phyloP scores from a whole-genome alignment of 805 yeast species.

The Jamesozyma rosinii region DNA sequence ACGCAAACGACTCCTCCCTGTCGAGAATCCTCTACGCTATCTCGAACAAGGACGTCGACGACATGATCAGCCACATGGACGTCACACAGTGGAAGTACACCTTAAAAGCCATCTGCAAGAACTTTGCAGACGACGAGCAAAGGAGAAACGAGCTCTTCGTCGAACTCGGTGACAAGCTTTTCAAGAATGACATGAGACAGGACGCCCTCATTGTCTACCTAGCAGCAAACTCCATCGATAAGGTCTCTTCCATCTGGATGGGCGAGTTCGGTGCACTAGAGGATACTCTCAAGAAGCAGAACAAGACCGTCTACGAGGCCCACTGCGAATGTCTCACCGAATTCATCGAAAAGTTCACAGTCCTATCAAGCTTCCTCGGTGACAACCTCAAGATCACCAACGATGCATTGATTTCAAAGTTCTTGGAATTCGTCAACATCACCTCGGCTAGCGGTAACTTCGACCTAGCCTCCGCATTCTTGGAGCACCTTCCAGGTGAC shows the following conservation, averaged over 20 bases:
- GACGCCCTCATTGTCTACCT: conserved; percentile 70
- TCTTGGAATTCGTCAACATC: conserved; percentile 72
- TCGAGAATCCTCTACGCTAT: conserved; percentile 68
- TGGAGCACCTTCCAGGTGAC: conserved; percentile 62
- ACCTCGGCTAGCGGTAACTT: conserved; percentile 77
- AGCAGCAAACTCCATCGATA: conserved; percentile 73
- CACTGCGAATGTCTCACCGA: conserved; percentile 72
- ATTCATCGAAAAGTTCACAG: conserved; percentile 75
- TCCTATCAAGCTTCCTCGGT: conserved; percentile 34
- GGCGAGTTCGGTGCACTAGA: conserved; percentile 52
- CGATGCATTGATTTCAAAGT: conserved; percentile 37
- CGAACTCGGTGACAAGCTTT: conserved; percentile 70
- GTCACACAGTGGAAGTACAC: conserved; percentile 76
- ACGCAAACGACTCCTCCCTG: conserved; percentile 40
- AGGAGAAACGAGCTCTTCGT: conserved; percentile 48
- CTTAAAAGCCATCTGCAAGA: conserved; percentile 56
- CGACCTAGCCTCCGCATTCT: conserved; percentile 65
- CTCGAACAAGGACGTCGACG: conserved; percentile 46
- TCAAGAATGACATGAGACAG: conserved; percentile 47
- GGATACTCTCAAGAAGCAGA: conserved; percentile 31
- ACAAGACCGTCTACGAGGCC: conserved; percentile 65
- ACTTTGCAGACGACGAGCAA: conserved; percentile 37
- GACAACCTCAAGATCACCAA: conserved; percentile 19
- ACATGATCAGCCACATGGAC: conserved; percentile 69
- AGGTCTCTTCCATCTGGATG: conserved; percentile 75